These are phyloP conservation scores for Pseudogymnoascus sp. DNA, from an alignment of 2,329 filamentous ascomycete species.

Conservation along the genomic window DNA sequence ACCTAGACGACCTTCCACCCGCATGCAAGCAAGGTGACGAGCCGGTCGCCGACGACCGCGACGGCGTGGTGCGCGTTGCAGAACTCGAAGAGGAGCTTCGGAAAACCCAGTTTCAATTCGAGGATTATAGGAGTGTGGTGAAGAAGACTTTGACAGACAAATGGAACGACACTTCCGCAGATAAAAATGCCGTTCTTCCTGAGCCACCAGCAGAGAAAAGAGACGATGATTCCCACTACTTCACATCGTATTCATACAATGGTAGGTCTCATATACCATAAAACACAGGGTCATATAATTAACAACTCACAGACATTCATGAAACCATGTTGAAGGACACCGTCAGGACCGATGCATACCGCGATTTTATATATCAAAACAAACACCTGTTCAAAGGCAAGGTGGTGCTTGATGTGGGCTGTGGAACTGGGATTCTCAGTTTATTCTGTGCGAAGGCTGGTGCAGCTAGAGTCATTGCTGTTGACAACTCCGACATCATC, in stretches of 20 bases:
- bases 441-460: constrained; percentile 94
- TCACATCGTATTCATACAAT: constrained; percentile 61
- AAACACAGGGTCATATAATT: background rate
- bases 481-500: constrained; percentile 89
- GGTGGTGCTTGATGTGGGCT: constrained; percentile 84
- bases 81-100: constrained; percentile 35
- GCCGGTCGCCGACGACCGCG: constrained; percentile 27
- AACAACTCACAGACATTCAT: constrained; percentile 62
- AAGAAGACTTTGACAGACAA: constrained; percentile 34
- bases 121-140: constrained; percentile 35
- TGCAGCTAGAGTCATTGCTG: constrained; percentile 77
- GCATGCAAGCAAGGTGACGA: constrained; percentile 25
- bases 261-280: constrained; percentile 35
- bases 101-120: constrained; percentile 34
- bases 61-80: constrained; percentile 28
- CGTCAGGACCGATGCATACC: constrained; percentile 82
- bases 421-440: constrained; percentile 78
- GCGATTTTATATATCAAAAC: constrained; percentile 91
- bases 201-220: constrained; percentile 44
- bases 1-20: constrained; percentile 69
- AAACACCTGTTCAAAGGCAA: constrained; percentile 82
- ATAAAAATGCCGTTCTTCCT: constrained; percentile 34
- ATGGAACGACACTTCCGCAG: constrained; percentile 29
- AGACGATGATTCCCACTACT: constrained; percentile 55
- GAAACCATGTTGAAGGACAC: constrained; percentile 92